phyloP scores from a whole-genome alignment of 129 eudicot genomes.

The Solidago caesia region DNA sequence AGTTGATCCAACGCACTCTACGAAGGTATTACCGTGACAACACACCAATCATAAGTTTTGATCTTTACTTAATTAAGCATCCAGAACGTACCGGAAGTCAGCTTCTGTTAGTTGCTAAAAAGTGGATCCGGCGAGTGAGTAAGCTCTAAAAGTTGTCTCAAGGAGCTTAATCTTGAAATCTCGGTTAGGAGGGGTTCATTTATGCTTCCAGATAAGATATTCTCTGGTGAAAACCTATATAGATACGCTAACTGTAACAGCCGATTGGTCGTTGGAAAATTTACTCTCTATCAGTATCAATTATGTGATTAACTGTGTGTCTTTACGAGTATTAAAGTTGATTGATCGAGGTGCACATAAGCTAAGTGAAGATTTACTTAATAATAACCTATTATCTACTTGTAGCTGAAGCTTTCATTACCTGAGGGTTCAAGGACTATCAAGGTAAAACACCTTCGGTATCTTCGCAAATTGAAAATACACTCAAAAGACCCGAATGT shows the following conservation, averaged over 20 bases:
- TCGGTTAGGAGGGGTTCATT: not conserved
- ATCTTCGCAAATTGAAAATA: not conserved
- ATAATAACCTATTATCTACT: not conserved
- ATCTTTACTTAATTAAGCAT: not conserved
- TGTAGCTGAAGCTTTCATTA: not conserved
- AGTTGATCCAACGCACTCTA: not conserved
- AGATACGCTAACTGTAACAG: not conserved
- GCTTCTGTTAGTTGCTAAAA: not conserved
- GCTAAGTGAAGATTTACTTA: not conserved
- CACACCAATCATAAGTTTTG: not conserved
- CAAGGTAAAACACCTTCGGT: not conserved
- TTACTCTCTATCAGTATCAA: not conserved
- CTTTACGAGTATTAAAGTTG: not conserved
- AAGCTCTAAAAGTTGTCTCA: not conserved
- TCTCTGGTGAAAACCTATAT: not conserved
- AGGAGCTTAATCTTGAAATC: not conserved
- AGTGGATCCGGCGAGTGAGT: not conserved
- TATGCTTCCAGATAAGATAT: not conserved
- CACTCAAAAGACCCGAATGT: too few relatives aligned
- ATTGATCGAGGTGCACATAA: not conserved
- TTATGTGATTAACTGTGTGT: not conserved
- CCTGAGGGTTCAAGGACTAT: not conserved
- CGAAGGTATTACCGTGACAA: not conserved
- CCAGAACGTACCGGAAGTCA: not conserved
- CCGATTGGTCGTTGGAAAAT: not conserved